These are phyloP conservation scores for Saussurea involucrata DNA, from an alignment of 129 eudicot genomes.

Conservation along the genomic window DNA sequence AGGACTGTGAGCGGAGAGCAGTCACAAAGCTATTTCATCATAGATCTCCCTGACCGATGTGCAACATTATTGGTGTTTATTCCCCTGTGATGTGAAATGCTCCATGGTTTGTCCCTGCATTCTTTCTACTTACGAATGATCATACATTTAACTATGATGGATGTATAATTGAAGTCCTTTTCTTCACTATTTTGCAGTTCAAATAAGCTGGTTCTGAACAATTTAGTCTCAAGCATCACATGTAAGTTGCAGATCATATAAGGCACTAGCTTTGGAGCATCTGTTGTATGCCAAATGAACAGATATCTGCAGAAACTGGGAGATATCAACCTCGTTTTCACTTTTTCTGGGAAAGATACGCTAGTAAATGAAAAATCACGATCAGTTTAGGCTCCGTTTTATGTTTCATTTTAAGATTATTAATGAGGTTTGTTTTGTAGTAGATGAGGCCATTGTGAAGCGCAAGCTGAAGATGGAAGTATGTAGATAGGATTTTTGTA, in stretches of 20 bases:
- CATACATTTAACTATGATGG: not conserved
- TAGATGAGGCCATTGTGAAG: constrained; percentile 21
- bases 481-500: constrained; percentile 21
- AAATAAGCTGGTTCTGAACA: not conserved
- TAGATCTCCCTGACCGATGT: constrained; percentile 40
- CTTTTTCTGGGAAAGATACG: not conserved
- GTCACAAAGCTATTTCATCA: constrained; percentile 81
- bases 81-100: constrained; percentile 19
- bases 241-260: not conserved
- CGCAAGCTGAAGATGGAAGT: constrained; percentile 29
- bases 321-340: not conserved
- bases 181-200: constrained; percentile 9
- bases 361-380: not conserved
- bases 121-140: not conserved
- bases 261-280: not conserved
- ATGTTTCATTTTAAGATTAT: constrained; percentile 2
- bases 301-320: not conserved
- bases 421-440: constrained; percentile 7
- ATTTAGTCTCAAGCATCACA: not conserved
- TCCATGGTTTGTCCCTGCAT: constrained; percentile 13
- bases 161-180: not conserved
- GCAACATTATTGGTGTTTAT: not conserved
- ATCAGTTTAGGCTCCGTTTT: not conserved
- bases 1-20: constrained; percentile 96
- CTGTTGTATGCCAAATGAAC: not conserved